Base-by-base conservation (phyloP, 83 land plant species). In the Isoetes engelmannii region DNA sequence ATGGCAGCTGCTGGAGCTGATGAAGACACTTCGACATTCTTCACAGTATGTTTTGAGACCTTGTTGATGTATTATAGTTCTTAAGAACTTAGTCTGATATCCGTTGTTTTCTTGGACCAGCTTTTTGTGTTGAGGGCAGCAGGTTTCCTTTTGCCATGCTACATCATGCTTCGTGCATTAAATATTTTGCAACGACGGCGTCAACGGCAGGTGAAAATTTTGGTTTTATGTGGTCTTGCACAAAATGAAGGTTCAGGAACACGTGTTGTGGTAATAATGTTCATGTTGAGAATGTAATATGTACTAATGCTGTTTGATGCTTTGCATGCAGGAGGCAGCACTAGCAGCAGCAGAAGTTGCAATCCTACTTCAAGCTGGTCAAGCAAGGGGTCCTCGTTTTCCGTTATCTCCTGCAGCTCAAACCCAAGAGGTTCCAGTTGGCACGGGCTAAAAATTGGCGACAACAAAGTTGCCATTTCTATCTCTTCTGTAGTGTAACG, bases 131-230 rank as follows among this genome's bases (percentile, higher is more conserved):
- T 88, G 15, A 73, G 89, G 7, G 85, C 80, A 75, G 90, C 85
- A 71, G 92, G 85, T 4, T 88, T 88, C 72, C 78, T 88, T 10
- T 63, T 88, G 57, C 92, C 92, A 7, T 88, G 89, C 47, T 88
- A 88, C 75, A 84, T 88, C 47, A 88, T 88, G 92, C 85, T 85
- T 21, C 80, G 92, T 79, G 92, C 87, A 57, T 65, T 88, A 46
- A 86, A 79, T 72, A 72, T 88, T 66, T 71, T 86, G 75, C 92
- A 88, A 53, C 85, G 82, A 5, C 77, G 85, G 54, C 77, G 90
- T 44, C 92, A 86, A 58, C 75, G 86, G 78, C 92, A 84, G 84
- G 92, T 85, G 21, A 55, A 73, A 61, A 5, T 2, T 19, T 13
- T 20, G 46, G 1, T 56, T 15, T 42, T 69, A 19, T 60, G 28